Evolutionary conservation across 2,329 filamentous ascomycete species (phyloP).

Genomic region (Thelonectria blattea): DNA sequence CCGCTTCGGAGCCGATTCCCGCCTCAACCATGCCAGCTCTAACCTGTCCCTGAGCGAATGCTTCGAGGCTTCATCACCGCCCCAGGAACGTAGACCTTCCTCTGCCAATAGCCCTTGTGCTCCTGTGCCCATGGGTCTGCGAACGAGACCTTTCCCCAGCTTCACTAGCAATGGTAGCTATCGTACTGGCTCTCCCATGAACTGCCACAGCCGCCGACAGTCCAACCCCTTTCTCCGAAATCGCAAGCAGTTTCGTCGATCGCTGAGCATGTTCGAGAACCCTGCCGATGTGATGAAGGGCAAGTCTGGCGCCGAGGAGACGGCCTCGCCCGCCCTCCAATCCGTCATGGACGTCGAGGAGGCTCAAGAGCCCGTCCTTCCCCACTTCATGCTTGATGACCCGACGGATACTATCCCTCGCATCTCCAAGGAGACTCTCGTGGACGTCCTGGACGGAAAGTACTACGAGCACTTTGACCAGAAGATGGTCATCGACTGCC

Average conservation of each 20-base stretch:
- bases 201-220: constrained; percentile 72
- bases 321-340: constrained; percentile 57
- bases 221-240: constrained; percentile 76
- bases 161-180: constrained; percentile 58
- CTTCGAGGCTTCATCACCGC: constrained; percentile 76
- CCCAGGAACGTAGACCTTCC: constrained; percentile 68
- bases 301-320: constrained; percentile 65
- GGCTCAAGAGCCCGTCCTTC: constrained; percentile 73
- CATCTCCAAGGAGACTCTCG: constrained; percentile 80
- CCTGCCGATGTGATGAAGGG: constrained; percentile 86
- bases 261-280: constrained; percentile 97
- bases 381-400: constrained; percentile 82
- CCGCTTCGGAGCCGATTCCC: constrained; percentile 65
- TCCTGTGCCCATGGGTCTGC: constrained; percentile 63
- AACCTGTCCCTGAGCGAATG: constrained; percentile 76
- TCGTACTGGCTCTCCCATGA: constrained; percentile 77
- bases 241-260: constrained; percentile 87
- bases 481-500: constrained; percentile 90
- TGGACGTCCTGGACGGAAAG: constrained; percentile 86
- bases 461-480: constrained; percentile 79
- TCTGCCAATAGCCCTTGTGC: constrained; percentile 65
- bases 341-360: constrained; percentile 87
- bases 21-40: constrained; percentile 38
- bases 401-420: constrained; percentile 86
- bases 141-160: constrained; percentile 69